Evolutionary conservation across 192 early-diverging fungal species (phyloP).

Genomic region (Chytriomyces sp.): DNA sequence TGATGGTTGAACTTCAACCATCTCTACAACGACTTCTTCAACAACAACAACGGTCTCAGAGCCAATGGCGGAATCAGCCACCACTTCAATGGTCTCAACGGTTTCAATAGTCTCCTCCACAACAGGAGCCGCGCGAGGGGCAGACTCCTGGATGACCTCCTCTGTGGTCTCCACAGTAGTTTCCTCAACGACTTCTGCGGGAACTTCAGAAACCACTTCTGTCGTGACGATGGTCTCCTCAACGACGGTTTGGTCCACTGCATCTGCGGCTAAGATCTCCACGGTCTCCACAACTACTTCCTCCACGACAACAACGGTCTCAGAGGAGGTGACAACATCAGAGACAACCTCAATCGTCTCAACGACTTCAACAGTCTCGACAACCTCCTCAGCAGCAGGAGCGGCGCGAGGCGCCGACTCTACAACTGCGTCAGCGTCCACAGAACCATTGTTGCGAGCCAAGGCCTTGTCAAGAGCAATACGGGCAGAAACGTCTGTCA

Average conservation of each 20-base stretch:
- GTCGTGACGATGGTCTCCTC: background rate
- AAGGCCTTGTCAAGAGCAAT: slow-evolving; percentile 44
- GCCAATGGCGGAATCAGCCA: background rate
- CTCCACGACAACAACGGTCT: background rate
- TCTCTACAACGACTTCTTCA: background rate
- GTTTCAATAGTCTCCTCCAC: background rate
- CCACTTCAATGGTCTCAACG: background rate
- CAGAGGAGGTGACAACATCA: background rate
- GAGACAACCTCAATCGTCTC: too few species aligned
- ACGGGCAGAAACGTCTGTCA: slow-evolving; percentile 45
- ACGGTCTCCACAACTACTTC: background rate
- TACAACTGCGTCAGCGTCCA: background rate
- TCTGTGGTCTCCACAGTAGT: background rate
- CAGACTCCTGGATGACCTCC: background rate
- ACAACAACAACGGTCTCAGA: background rate
- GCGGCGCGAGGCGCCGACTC: background rate
- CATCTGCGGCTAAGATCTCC: background rate
- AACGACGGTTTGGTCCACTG: background rate
- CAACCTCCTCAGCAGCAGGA: background rate
- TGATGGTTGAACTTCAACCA: background rate
- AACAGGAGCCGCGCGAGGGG: background rate
- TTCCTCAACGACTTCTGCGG: background rate
- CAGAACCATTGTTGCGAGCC: slow-evolving; percentile 51
- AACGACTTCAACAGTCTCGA: background rate
- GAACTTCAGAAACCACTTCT: background rate